Conservation (phyloP, 2,329 filamentous ascomycete genomes). For the Cadophora sp. region DNA sequence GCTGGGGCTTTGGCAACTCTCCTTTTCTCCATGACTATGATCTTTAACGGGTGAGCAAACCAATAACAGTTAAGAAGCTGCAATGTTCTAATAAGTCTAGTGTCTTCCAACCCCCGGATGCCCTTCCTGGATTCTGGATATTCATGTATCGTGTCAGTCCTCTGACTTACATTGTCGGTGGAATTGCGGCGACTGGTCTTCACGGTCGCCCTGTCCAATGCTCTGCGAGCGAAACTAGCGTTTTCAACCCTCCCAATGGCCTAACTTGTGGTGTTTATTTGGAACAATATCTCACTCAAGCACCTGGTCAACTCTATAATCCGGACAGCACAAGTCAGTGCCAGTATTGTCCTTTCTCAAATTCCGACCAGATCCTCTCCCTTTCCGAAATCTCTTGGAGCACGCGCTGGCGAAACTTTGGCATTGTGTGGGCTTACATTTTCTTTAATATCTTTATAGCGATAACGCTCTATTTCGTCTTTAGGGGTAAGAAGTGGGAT, state of each 20-base stretch:
- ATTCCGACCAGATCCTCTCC: conserved; percentile 58
- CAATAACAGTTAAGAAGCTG: too few relatives aligned
- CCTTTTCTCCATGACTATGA: conserved; percentile 73
- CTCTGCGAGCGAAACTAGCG: conserved; percentile 70
- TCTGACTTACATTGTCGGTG: conserved; percentile 52
- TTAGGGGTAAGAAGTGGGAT: conserved; percentile 42
- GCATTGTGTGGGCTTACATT: conserved; percentile 63
- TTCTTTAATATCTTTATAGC: conserved; percentile 60
- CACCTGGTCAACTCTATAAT: conserved; percentile 51
- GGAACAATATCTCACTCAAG: conserved; percentile 51
- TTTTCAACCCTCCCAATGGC: conserved; percentile 67
- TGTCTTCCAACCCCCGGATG: conserved; percentile 70
- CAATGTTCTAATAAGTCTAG: too few relatives aligned
- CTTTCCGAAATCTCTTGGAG: conserved; percentile 57
- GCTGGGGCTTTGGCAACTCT: conserved; percentile 80
- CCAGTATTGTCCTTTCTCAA: conserved; percentile 57
- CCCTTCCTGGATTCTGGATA: conserved; percentile 79
- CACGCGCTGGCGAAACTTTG: conserved; percentile 72
- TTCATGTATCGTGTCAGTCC: conserved; percentile 81
- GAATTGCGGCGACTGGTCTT: conserved; percentile 74
- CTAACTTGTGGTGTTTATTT: conserved; percentile 68
- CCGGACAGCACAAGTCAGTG: conserved; percentile 47
- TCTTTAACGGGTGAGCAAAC: too few relatives aligned
- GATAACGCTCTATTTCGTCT: conserved; percentile 58
- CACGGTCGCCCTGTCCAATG: conserved; percentile 70